Evolutionary conservation across 768 basidiomycete genomes (phyloP), one percentile per base, ranked within the genome.

Genomic region (Amanita pseudoporphyria): DNA sequence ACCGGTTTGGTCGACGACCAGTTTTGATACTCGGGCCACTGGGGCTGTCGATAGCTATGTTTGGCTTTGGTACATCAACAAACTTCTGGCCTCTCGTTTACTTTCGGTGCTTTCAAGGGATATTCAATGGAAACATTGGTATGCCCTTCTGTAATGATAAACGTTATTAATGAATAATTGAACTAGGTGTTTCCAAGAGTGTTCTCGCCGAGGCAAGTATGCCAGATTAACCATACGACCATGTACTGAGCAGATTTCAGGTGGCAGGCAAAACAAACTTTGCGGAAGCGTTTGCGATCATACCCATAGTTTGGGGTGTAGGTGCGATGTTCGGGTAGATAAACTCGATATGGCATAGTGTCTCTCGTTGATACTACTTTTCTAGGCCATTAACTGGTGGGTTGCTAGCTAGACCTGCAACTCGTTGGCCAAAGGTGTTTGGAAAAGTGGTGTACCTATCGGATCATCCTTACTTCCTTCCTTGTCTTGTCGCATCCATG

Each of bases 1-100:
- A 75, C 54, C 59, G 62, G 19, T 53, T 69, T 49, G 76, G 74
- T 2, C 65, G 74, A 18, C 58, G 66, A 38, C 73, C 74, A 16
- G 58, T 75, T 3, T 55, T 77, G 16, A 58, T 76, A 3, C 52
- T 70, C 16, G 74, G 71, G 0, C 68, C 71, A 0, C 53, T 72
- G 21, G 73, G 73, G 9, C 58, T 73, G n/a, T 41, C 67, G 0
- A 19, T 73, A 14, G 57, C 68, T 5, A 70, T 70, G 61, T 32
- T 71, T 4, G 57, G 63, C 5, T 76, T 76, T 54, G 73, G 76
- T 1, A 52, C 70, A 26, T 68, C 71, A 1, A 66, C 57, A 12
- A 67, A 59, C 0, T 76, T 71, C 53, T 67, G 62, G 66, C 53
- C 59, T 1, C 51, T 67, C 13, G 55, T 63, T 26, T 18, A 37